Percentiles rank a stretch among this genome's conserved stretches.
These are phyloP conservation scores for Cucumis hystrix DNA, from an alignment of 306 rosid genomes.

Conservation along the genomic window DNA sequence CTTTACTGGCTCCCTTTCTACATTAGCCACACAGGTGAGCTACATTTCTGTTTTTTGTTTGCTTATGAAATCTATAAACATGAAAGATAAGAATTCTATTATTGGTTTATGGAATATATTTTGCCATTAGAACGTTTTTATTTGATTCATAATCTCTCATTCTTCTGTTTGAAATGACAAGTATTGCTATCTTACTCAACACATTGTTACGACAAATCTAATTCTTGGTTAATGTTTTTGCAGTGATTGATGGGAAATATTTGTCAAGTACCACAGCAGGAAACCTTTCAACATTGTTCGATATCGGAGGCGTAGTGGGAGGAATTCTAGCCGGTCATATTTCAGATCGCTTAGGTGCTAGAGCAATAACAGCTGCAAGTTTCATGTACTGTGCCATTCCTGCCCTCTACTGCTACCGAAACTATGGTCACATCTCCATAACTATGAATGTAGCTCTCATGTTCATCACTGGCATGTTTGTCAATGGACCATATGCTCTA, in stretches of 20 bases:
- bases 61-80: neutral
- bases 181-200: neutral
- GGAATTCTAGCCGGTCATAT: conserved; percentile 94
- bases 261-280: conserved; percentile 72
- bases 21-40: conserved; percentile 72
- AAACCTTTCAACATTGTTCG: conserved; percentile 74
- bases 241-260: conserved; percentile 83
- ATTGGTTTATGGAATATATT: neutral
- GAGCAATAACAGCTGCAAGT: conserved; percentile 98
- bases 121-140: neutral
- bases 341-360: conserved; percentile 71
- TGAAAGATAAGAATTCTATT: neutral
- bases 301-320: conserved; percentile 88
- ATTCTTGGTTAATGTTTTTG: conserved; percentile 12
- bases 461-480: conserved; percentile 90
- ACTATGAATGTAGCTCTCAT: conserved; percentile 38
- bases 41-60: neutral
- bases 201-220: neutral
- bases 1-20: conserved; percentile 99
- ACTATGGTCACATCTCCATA: conserved; percentile 59
- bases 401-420: conserved; percentile 72
- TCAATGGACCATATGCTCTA: conserved; percentile 93
- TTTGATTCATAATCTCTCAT: neutral
- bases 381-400: conserved; percentile 99
- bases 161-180: neutral